phyloP scores from a whole-genome alignment of 805 yeast genomes.

The Candida anglica region DNA sequence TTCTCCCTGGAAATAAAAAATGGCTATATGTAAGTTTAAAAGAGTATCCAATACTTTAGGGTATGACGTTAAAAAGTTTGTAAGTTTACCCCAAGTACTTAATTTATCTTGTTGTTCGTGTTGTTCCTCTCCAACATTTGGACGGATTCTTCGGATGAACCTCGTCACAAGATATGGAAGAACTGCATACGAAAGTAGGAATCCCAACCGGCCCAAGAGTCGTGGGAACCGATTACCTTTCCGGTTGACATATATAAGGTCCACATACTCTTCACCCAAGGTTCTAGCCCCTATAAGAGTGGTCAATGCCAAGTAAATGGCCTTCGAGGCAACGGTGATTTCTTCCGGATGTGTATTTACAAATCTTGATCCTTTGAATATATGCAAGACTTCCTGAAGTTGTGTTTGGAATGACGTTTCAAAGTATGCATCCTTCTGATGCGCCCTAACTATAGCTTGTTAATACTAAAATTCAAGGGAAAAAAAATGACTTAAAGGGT shows the following conservation, averaged over 20 bases:
- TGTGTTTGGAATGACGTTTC: conserved; percentile 52
- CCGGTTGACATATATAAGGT: conserved; percentile 60
- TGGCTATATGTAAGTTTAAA: conserved; percentile 68
- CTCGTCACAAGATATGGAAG: conserved; percentile 53
- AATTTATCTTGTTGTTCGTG: conserved; percentile 10
- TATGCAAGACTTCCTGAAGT: conserved; percentile 51
- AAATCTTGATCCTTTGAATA: conserved; percentile 59
- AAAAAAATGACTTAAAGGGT: too few relatives aligned
- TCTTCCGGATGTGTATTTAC: conserved; percentile 62
- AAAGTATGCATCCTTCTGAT: conserved; percentile 83
- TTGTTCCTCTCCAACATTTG: too few relatives aligned
- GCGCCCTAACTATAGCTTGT: conserved; percentile 74
- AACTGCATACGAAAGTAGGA: conserved; percentile 55
- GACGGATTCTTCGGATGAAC: conserved; percentile 18
- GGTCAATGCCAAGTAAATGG: conserved; percentile 67
- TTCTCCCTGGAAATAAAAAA: conserved; percentile 79
- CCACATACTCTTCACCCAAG: conserved; percentile 92
- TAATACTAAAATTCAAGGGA: too few relatives aligned
- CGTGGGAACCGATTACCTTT: conserved; percentile 50
- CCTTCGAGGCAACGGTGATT: conserved; percentile 52
- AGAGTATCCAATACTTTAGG: conserved; percentile 47
- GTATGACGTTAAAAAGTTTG: conserved; percentile 32
- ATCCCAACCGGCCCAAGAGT: conserved; percentile 46
- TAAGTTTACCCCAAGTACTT: conserved; percentile 7
- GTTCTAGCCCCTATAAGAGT: conserved; percentile 77